These are phyloP conservation scores for Inonotus hispidus DNA, from an alignment of 1,284 basidiomycete species.

Conservation along the genomic window DNA sequence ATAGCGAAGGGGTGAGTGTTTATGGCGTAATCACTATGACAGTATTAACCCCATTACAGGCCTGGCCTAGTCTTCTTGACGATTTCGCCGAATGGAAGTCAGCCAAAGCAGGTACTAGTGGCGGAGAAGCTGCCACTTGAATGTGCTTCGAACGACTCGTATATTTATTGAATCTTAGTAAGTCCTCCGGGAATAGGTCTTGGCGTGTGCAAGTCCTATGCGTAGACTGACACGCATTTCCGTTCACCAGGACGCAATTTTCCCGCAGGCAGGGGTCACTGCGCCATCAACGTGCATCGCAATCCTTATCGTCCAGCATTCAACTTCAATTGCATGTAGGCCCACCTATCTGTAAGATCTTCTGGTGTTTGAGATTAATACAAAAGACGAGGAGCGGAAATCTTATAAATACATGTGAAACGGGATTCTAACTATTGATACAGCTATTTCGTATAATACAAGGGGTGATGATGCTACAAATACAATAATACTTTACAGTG, in stretches of 20 bases:
- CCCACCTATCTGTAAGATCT: too few species aligned
- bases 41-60: conserved; percentile 35
- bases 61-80: conserved; percentile 74
- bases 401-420: too few species aligned
- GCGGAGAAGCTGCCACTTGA: not conserved
- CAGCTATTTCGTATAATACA: too few species aligned
- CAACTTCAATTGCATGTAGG: too few species aligned
- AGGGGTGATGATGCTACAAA: not conserved
- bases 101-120: conserved; percentile 10
- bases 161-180: not conserved
- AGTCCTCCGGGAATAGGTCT: not conserved
- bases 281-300: too few species aligned
- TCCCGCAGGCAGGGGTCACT: too few species aligned
- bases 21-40: not conserved
- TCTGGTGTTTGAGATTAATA: too few species aligned
- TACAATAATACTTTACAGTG: not conserved
- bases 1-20: conserved; percentile 60
- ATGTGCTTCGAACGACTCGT: not conserved
- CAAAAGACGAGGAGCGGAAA: too few species aligned
- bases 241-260: too few species aligned
- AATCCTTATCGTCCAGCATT: too few species aligned
- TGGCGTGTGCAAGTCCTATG: not conserved
- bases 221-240: too few species aligned
- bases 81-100: conserved; percentile 69
- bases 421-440: too few species aligned